Conservation (phyloP, 2,329 filamentous ascomycete species). For the Fusarium anguioides region DNA sequence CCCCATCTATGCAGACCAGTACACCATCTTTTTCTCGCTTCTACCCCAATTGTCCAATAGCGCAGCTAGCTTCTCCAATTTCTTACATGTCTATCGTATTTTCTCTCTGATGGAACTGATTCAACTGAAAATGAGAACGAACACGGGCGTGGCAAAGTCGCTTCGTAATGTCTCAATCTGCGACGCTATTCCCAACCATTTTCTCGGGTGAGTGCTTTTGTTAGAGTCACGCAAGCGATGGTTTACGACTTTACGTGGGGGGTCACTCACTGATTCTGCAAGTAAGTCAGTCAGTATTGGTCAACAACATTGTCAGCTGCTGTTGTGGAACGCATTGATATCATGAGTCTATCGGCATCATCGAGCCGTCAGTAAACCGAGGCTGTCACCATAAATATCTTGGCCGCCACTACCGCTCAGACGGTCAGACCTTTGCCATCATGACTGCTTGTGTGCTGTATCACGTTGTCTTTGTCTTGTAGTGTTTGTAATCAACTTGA, state of each 20-base stretch:
- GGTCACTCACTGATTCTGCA: neutral
- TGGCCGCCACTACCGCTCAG: conserved; percentile 9
- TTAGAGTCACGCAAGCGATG: conserved; percentile 28
- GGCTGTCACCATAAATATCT: conserved; percentile 14
- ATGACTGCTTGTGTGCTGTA: neutral
- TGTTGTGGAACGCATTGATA: no score
- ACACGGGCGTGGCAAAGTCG: conserved; percentile 27
- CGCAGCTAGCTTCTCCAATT: neutral
- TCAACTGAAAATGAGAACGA: neutral
- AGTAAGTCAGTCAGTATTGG: no score
- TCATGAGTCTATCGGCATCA: conserved; percentile 12
- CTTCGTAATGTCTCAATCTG: conserved; percentile 36
- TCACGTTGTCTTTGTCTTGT: neutral
- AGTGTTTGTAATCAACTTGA: conserved; percentile 15
- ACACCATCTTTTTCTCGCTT: conserved; percentile 21
- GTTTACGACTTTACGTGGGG: conserved; percentile 26
- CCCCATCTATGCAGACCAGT: conserved; percentile 11
- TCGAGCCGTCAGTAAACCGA: conserved; percentile 22
- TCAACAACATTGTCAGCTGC: neutral
- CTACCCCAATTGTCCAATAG: conserved; percentile 34
- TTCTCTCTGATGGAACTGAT: neutral
- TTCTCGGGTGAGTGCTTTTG: conserved; percentile 22
- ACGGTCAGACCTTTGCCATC: conserved; percentile 11
- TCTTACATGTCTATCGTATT: conserved; percentile 25
- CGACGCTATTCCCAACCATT: conserved; percentile 32